These are phyloP conservation scores for Botryococcus braunii DNA, from an alignment of 163 green algal genomes.

Conservation along the genomic window DNA sequence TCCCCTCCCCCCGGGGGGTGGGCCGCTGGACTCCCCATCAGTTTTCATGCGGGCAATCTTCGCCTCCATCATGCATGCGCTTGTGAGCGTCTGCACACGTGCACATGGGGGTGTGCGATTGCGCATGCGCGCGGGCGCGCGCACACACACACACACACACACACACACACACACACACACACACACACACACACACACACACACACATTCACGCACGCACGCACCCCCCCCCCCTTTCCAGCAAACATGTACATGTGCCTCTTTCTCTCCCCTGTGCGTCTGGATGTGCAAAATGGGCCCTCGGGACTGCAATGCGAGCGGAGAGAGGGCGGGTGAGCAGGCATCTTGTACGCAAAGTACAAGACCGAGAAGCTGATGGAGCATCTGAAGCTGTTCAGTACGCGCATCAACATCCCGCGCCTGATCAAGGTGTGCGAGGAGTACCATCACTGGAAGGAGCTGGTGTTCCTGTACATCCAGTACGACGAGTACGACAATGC, in stretches of 20 bases:
- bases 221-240: background rate
- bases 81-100: too few relatives aligned
- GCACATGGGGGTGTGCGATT: too few relatives aligned
- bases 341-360: constrained; percentile 82
- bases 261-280: constrained; percentile 2
- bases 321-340: constrained; percentile 14
- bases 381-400: constrained; percentile 97
- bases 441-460: constrained; percentile 89
- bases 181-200: too few relatives aligned
- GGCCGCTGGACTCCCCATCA: too few relatives aligned
- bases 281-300: too few relatives aligned
- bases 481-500: constrained; percentile 99
- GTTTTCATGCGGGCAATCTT: too few relatives aligned
- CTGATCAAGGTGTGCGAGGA: constrained; percentile 85
- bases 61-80: too few relatives aligned
- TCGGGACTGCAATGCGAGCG: background rate
- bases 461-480: constrained; percentile 91
- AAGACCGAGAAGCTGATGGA: constrained; percentile 92
- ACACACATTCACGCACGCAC: too few relatives aligned
- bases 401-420: constrained; percentile 94
- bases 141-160: too few relatives aligned
- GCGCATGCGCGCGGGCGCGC: too few relatives aligned
- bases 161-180: too few relatives aligned
- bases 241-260: background rate
- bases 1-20: too few relatives aligned